Percentiles rank a stretch among this genome's conserved stretches.
Evolutionary conservation across 305 asterid species (phyloP).

Genomic region (Fraxinus dipetala): DNA sequence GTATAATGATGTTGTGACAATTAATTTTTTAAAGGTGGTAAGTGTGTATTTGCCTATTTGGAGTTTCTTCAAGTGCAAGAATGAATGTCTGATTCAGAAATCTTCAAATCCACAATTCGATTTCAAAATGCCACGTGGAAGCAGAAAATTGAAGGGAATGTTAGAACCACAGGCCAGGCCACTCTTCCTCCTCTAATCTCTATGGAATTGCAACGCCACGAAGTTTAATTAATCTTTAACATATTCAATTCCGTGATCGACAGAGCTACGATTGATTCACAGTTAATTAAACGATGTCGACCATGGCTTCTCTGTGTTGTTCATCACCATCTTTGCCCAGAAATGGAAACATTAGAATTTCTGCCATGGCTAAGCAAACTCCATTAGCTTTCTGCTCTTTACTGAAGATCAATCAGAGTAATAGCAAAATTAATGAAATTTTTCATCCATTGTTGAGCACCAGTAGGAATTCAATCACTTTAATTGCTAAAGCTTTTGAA

Average conservation of each 20-base stretch:
- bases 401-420: constrained; percentile 36
- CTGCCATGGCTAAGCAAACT: constrained; percentile 35
- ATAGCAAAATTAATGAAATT: constrained; percentile 17
- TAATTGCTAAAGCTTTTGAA: constrained; percentile 47
- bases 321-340: constrained; percentile 38
- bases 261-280: background rate
- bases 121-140: constrained; percentile 46
- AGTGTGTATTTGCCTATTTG: too few relatives aligned
- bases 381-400: constrained; percentile 35
- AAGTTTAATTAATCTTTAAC: background rate
- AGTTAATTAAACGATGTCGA: background rate
- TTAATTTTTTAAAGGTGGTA: too few relatives aligned
- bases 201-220: too few relatives aligned
- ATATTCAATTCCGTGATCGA: background rate
- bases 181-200: background rate
- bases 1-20: too few relatives aligned
- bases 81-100: background rate
- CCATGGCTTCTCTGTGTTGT: constrained; percentile 62
- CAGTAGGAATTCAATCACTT: background rate
- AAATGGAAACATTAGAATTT: background rate
- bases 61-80: too few relatives aligned
- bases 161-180: constrained; percentile 42
- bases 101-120: background rate
- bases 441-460: constrained; percentile 15
- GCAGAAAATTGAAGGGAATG: constrained; percentile 29